Conservation (phyloP, 129 eudicot species). For the Apium graveolens region DNA sequence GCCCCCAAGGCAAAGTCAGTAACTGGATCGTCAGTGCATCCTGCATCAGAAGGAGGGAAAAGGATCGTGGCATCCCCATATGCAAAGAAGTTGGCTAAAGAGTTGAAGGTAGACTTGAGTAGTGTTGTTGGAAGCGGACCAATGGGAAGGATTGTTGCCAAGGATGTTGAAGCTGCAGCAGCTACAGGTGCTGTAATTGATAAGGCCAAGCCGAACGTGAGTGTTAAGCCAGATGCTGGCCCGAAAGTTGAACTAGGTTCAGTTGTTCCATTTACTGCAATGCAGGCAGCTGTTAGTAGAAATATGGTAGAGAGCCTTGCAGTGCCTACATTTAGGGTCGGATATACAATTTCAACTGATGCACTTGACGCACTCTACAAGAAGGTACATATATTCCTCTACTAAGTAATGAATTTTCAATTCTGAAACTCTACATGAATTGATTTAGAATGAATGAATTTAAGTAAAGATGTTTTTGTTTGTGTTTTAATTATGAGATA, state of each 20-base stretch:
- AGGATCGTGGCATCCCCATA: slow-evolving; percentile 95
- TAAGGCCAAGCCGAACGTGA: slow-evolving; percentile 25
- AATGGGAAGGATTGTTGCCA: slow-evolving; percentile 85
- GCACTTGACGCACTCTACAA: slow-evolving; percentile 95
- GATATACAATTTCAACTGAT: slow-evolving; percentile 84
- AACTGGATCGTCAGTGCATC: slow-evolving; percentile 43
- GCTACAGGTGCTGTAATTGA: slow-evolving; percentile 29
- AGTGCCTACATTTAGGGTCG: slow-evolving; percentile 95
- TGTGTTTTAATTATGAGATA: not conserved
- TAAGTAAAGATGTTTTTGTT: not conserved
- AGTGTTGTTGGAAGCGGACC: slow-evolving; percentile 83
- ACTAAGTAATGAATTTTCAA: not conserved
- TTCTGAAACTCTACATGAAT: not conserved
- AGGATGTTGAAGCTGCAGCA: slow-evolving; percentile 88
- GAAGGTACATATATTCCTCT: slow-evolving; percentile 43
- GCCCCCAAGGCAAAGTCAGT: slow-evolving; percentile 12
- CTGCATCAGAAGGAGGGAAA: slow-evolving; percentile 92
- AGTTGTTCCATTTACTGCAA: slow-evolving; percentile 75
- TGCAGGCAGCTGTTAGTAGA: slow-evolving; percentile 95
- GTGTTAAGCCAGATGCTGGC: slow-evolving; percentile 1
- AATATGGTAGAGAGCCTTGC: slow-evolving; percentile 88
- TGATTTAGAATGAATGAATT: not conserved
- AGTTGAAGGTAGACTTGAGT: slow-evolving; percentile 78
- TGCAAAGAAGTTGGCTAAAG: slow-evolving; percentile 93
- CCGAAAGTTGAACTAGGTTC: slow-evolving; percentile 53